Conservation (phyloP, 768 basidiomycete genomes). For the Suillus hirtellus region DNA sequence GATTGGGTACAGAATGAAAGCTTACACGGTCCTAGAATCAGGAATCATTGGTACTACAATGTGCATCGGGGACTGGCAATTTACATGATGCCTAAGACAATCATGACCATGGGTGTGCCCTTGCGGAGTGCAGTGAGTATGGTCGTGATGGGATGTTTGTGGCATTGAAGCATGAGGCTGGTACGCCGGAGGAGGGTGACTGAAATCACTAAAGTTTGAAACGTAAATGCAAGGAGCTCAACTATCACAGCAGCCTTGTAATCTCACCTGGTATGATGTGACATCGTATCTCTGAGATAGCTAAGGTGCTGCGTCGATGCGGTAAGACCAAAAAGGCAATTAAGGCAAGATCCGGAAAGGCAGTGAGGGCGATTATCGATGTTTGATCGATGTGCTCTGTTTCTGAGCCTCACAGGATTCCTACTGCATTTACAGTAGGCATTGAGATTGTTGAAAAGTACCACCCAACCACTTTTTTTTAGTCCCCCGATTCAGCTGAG, state of each 20-base stretch:
- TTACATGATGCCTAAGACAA: not conserved
- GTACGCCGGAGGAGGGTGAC: slow-evolving; percentile 2
- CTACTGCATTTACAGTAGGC: not conserved
- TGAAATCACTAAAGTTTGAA: not conserved
- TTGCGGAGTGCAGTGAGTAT: not conserved
- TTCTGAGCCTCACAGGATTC: not conserved
- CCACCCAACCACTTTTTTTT: not conserved
- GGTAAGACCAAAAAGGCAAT: not conserved
- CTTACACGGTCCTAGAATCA: not conserved
- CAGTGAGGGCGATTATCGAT: not conserved
- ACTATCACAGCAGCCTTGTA: not conserved
- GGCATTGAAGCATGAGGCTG: slow-evolving; percentile 3
- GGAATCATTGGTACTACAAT: not conserved
- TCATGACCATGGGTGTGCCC: not conserved
- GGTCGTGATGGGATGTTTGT: not conserved
- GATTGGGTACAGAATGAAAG: not conserved
- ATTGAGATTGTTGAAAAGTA: not conserved
- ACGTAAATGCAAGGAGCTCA: not conserved
- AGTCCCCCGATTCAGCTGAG: not conserved
- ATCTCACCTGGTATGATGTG: not conserved
- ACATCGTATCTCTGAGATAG: not conserved
- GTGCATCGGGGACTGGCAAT: not conserved
- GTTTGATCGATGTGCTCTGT: not conserved
- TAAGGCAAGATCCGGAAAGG: not conserved
- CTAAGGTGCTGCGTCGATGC: not conserved